phyloP scores from a whole-genome alignment of 306 rosid genomes.

The Castanea sativa region DNA sequence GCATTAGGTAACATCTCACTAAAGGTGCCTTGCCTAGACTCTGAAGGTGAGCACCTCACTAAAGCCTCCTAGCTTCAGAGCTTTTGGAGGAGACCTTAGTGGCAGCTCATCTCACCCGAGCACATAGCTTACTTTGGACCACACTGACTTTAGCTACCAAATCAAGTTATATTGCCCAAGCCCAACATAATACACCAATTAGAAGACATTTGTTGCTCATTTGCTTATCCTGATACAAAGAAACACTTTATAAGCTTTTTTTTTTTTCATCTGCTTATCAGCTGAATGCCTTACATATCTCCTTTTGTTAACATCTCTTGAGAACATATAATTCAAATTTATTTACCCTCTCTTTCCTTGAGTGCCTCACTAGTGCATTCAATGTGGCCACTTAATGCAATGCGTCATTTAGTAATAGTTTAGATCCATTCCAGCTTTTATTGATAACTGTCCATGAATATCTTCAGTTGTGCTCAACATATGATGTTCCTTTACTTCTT shows the following conservation, averaged over 20 bases:
- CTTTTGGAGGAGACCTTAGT: no score
- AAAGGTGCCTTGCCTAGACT: no score
- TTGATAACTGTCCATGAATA: constrained; percentile 1
- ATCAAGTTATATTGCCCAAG: no score
- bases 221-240: background rate
- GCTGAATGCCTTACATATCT: background rate
- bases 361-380: background rate
- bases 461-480: constrained; percentile 1
- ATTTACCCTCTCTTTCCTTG: background rate
- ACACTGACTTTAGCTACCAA: no score
- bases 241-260: background rate
- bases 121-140: no score
- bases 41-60: no score
- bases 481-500: constrained; percentile 21
- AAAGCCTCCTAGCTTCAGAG: no score
- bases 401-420: background rate
- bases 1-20: no score
- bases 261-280: background rate
- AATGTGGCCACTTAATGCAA: background rate
- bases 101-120: no score
- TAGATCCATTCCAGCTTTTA: background rate
- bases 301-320: background rate
- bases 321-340: no score
- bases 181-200: background rate
- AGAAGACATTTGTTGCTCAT: background rate